Percentiles rank a stretch among this genome's conserved stretches.
Conservation (phyloP, 805 yeast genomes). For the Starmerella tilneyi region DNA sequence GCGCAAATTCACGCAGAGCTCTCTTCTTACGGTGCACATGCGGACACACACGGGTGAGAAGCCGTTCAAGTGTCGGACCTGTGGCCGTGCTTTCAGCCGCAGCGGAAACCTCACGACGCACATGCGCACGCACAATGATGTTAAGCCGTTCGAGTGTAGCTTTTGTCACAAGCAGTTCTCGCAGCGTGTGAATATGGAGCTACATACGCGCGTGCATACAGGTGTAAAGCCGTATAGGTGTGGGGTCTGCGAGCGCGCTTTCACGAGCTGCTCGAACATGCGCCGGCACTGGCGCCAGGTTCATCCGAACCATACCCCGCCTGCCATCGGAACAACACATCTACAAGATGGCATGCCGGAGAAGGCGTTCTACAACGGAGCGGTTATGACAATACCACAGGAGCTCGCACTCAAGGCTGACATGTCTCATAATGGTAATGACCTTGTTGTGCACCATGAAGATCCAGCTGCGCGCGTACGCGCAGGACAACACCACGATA, state of each 20-base stretch:
- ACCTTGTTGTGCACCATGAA: conserved; percentile 5
- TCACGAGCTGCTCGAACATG: conserved; percentile 24
- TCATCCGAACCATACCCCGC: conserved; percentile 22
- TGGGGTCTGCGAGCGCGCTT: conserved; percentile 40
- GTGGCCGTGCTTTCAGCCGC: conserved; percentile 82
- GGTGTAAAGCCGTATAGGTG: conserved; percentile 87
- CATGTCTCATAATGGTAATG: not conserved
- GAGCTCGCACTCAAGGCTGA: not conserved
- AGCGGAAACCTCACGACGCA: conserved; percentile 83
- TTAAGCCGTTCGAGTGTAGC: conserved; percentile 76
- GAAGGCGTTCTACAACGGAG: conserved; percentile 15
- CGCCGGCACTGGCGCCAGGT: conserved; percentile 25
- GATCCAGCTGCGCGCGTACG: conserved; percentile 2
- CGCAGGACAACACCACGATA: conserved; percentile 4
- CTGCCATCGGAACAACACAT: conserved; percentile 20
- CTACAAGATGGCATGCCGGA: conserved; percentile 22
- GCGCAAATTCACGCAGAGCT: conserved; percentile 71
- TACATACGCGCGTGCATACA: conserved; percentile 75
- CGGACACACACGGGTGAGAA: conserved; percentile 87
- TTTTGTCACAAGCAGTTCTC: conserved; percentile 69
- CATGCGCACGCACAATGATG: conserved; percentile 56
- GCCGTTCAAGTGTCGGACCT: conserved; percentile 68
- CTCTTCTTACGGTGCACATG: conserved; percentile 73
- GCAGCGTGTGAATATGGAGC: conserved; percentile 76
- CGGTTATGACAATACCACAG: not conserved